Percentiles rank a stretch among this genome's conserved stretches.
phyloP scores from a whole-genome alignment of 768 basidiomycete species.

The Paxillus involutus region DNA sequence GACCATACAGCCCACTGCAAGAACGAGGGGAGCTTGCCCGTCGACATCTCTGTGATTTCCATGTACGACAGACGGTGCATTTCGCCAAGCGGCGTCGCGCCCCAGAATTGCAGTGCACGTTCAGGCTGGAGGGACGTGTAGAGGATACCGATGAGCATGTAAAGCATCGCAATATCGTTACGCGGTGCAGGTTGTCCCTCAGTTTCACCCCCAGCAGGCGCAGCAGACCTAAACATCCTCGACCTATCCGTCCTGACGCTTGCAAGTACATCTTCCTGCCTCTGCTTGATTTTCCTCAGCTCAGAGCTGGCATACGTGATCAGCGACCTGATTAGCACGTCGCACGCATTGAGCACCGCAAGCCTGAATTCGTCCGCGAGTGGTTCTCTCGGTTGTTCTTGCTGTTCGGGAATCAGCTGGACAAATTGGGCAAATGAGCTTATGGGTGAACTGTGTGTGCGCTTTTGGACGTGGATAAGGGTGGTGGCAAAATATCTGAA shows the following conservation, averaged over 20 bases:
- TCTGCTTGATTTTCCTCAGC: conserved; percentile 81
- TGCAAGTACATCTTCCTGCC: conserved; percentile 84
- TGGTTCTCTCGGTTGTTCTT: conserved; percentile 36
- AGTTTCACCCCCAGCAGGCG: conserved; percentile 40
- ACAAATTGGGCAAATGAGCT: conserved; percentile 40
- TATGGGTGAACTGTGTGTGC: conserved; percentile 28
- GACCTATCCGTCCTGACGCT: conserved; percentile 64
- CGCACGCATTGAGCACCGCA: conserved; percentile 64
- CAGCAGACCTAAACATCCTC: conserved; percentile 46
- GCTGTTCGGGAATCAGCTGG: conserved; percentile 36
- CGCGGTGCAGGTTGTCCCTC: conserved; percentile 55
- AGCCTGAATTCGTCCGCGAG: conserved; percentile 45
- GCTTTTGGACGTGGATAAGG: conserved; percentile 56
- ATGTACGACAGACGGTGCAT: conserved; percentile 47
- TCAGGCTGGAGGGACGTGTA: conserved; percentile 76
- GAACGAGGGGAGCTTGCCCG: conserved; percentile 69
- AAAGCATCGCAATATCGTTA: conserved; percentile 83
- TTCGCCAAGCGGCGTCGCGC: conserved; percentile 51
- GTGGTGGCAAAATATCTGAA: conserved; percentile 70
- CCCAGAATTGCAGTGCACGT: conserved; percentile 85
- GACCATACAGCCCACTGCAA: conserved; percentile 91
- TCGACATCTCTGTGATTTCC: conserved; percentile 59
- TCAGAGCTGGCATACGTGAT: conserved; percentile 80
- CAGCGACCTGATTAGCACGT: conserved; percentile 67
- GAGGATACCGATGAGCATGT: conserved; percentile 78